Evolutionary conservation across 257 asterid species (phyloP), one percentile per base, ranked within the genome.

Genomic region (Ilex asprella): DNA sequence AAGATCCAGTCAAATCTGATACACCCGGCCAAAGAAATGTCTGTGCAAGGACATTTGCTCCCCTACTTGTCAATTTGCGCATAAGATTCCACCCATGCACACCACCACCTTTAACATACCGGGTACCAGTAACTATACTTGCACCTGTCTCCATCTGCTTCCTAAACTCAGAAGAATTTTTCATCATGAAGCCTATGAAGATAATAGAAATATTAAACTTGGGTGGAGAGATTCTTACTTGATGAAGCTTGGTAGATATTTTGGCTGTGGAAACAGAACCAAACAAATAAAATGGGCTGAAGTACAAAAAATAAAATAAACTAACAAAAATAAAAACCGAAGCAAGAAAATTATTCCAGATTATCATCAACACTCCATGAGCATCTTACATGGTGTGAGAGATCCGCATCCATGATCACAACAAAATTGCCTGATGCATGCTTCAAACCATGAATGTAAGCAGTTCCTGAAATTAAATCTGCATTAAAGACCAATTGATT

Each of bases 21-120:
- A 89, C 99, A 73, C 99, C 97, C 27, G 97, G 99, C 99, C 99
- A 89, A 64, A 93, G 96, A 56, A 93, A 72, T 14, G 99, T 89
- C 56, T 89, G 99, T 51, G 97, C 97, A 61, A 93, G 99, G 63
- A 93, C 96, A 74, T 93, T 93, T 62, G 99, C 99, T 56, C 99
- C 97, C 70, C 99, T 89, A 81, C 99, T 93, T 2, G 99, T 93
- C 84, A 89, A 68, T 72, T 93, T 93, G 59, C 97, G 95, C 97
- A 87, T 89, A 52, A 93, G 75, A 81, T 80, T 93, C 99, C 99
- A 93, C 30, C 99, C 99, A 54, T 89, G 96, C 50, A 89, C 96
- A 16, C 99, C 99, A 51, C 99, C 96, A 59, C 86, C 91, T 73
- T 79, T 75, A 50, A 93, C 96, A 79, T 93, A 89, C 59, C 97